Conservation (phyloP, 148 eudicot species). For the Vaccinium myrtillus region DNA sequence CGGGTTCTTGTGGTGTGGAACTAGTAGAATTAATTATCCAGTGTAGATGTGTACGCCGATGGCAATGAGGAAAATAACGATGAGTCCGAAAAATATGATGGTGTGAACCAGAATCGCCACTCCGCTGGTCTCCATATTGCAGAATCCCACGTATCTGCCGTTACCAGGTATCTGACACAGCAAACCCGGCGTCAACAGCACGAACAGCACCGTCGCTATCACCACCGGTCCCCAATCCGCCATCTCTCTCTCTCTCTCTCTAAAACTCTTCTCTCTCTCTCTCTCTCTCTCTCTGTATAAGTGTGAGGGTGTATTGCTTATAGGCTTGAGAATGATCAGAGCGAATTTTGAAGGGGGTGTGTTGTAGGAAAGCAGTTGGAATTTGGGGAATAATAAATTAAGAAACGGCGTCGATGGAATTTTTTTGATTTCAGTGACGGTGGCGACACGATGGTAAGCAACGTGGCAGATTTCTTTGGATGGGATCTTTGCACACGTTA, state of each 20-base stretch:
- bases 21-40: conserved; percentile 18
- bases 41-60: conserved; percentile 53
- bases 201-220: conserved; percentile 47
- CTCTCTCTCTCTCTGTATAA: not conserved
- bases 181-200: conserved; percentile 50
- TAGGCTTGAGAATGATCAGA: not conserved
- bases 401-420: not conserved
- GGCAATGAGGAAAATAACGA: conserved; percentile 48
- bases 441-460: not conserved
- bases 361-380: not conserved
- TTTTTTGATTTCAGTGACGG: not conserved
- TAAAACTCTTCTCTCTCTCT: not conserved
- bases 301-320: not conserved
- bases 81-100: conserved; percentile 42
- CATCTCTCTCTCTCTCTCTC: conserved; percentile 23
- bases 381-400: not conserved
- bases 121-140: conserved; percentile 46
- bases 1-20: too few relatives aligned
- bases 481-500: not conserved
- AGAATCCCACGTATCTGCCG: conserved; percentile 33
- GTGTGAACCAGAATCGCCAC: conserved; percentile 42
- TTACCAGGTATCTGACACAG: conserved; percentile 48
- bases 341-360: too few relatives aligned
- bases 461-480: not conserved
- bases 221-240: conserved; percentile 65